Evolutionary conservation across 352 stramenopile genomes (phyloP), one percentile per base, ranked within the genome.

Genomic region (Thalassiosira mediterranea): DNA sequence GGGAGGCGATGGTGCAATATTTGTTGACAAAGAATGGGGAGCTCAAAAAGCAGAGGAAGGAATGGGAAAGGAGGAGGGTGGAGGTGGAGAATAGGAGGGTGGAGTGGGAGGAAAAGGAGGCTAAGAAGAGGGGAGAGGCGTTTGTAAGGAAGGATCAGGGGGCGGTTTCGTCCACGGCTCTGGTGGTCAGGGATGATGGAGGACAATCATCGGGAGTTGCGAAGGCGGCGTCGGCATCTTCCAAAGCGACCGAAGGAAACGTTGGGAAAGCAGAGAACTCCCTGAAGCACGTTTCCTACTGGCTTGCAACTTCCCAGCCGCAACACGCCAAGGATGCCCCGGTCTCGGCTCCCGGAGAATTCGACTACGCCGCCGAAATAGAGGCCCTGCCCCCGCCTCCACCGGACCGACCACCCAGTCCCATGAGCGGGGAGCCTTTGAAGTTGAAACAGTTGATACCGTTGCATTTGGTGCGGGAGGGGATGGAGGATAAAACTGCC

Each of bases 391-490:
- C 71, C 15, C 47, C 69, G 13, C 70, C 80, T 10, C 78, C 79
- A 37, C 83, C 86, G 1, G 76, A 87, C 47, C 78, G 89, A 51
- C 85, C 89, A 25, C 34, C 73, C 3, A 90, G 77, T 54, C 89
- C 89, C 1, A 79, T 87, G 63, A 89, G 76, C 23, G 81, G 86
- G 48, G 34, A 82, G 31, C 83, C 83, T 8, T 54, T 94, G 40
- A 68, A 78, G 37, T 42, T 86, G 2, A 94, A 94, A 70, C 84
- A 94, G 59, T 81, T 94, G 25, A 80, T 72, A 42, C 34, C 54
- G 3, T 42, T 94, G 10, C 49, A 76, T 29, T 70, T 94, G 52
- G 60, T 86, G 1, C 52, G 76, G 2, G 71, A 87, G 28, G 38
- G 62, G 2, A 52, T 72, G n/a, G 52, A 61, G 15, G 59, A 74